These are phyloP conservation scores for Betula pendula DNA, from an alignment of 306 rosid genomes.

Conservation along the genomic window DNA sequence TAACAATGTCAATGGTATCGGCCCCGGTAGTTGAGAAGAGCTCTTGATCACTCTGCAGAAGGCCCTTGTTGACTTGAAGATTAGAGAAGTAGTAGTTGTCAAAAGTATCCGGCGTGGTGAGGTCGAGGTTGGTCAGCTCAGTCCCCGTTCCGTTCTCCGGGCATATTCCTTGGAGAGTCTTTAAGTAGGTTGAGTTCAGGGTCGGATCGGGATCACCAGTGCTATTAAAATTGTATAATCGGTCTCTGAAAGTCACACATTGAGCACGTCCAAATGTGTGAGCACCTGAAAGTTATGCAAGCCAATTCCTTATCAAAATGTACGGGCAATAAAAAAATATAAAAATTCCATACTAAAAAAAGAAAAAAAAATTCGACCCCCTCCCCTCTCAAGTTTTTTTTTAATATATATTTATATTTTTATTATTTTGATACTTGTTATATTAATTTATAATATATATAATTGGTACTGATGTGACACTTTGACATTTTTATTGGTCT, in stretches of 20 bases:
- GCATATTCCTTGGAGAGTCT: conserved; percentile 9
- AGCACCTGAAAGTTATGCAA: conserved; percentile 11
- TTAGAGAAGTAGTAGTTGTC: conserved; percentile 30
- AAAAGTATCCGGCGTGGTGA: conserved; percentile 1
- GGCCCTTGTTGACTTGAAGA: background rate
- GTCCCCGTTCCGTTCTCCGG: conserved; percentile 3
- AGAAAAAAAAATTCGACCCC: no score
- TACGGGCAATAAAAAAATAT: no score
- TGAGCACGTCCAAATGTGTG: conserved; percentile 32
- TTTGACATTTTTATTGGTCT: no score
- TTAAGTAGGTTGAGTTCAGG: conserved; percentile 17
- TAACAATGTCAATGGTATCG: conserved; percentile 15
- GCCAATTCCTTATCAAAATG: background rate
- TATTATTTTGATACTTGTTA: no score
- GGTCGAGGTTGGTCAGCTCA: conserved; percentile 11
- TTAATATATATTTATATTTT: no score
- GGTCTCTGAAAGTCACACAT: background rate
- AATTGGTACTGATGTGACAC: no score
- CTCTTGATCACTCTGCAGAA: conserved; percentile 27
- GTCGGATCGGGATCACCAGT: conserved; percentile 8
- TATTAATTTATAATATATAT: no score
- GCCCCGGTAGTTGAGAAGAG: conserved; percentile 18
- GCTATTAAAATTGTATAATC: background rate
- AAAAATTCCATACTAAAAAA: no score
- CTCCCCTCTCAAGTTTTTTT: no score